A percentile compares a stretch with the other conserved stretches of the same genome.
These are phyloP conservation scores for Arabis hirsuta DNA, from an alignment of 345 rosid species.

Conservation along the genomic window DNA sequence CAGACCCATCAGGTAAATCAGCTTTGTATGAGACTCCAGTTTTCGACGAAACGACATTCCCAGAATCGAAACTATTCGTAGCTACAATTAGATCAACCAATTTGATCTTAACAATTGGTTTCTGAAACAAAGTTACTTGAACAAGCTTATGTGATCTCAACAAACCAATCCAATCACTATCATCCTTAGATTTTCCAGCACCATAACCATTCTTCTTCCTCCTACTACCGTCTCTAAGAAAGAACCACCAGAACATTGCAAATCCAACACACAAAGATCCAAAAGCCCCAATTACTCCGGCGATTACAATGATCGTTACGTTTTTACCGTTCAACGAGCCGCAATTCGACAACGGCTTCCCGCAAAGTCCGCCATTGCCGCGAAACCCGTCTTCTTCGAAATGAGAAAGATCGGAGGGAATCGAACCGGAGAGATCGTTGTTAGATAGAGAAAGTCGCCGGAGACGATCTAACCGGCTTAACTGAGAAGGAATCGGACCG, in stretches of 20 bases:
- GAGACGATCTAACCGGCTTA: conserved; percentile 54
- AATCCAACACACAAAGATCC: conserved; percentile 52
- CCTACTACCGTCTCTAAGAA: conserved; percentile 35
- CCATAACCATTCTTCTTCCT: conserved; percentile 50
- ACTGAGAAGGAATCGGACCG: conserved; percentile 59
- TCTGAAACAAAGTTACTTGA: conserved; percentile 66
- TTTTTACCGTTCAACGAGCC: conserved; percentile 53
- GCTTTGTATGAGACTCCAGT: conserved; percentile 63
- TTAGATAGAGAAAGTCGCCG: conserved; percentile 49
- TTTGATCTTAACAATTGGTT: conserved; percentile 59
- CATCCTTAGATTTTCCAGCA: conserved; percentile 47
- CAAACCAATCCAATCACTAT: conserved; percentile 54
- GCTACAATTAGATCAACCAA: conserved; percentile 57
- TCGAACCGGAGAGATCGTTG: conserved; percentile 56
- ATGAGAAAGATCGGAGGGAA: conserved; percentile 52
- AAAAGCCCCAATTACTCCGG: conserved; percentile 55
- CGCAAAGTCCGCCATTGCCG: conserved; percentile 56
- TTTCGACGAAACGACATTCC: conserved; percentile 48
- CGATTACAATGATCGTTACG: conserved; percentile 49
- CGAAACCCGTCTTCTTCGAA: conserved; percentile 45
- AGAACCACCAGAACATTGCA: conserved; percentile 60
- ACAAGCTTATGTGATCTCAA: conserved; percentile 60
- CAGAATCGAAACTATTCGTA: conserved; percentile 47
- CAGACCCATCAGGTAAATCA: conserved; percentile 59
- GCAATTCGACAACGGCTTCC: conserved; percentile 56